These are phyloP conservation scores for Paracorniculantispora psalliotae DNA, from an alignment of 2,329 filamentous ascomycete genomes.

Conservation along the genomic window DNA sequence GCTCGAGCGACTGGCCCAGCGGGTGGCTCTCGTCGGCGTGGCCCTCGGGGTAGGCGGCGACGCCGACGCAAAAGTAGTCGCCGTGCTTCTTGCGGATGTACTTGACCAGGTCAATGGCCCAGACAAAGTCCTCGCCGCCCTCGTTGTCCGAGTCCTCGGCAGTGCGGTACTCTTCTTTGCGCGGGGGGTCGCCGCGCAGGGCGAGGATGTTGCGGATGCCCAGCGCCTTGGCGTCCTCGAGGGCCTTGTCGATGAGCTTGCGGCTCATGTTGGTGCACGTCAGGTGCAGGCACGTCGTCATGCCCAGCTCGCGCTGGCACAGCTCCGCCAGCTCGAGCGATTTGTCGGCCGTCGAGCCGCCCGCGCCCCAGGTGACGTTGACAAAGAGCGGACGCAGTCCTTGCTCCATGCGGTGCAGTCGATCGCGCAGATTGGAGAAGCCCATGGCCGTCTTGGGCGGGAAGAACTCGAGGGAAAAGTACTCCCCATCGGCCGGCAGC, in stretches of 20 bases:
- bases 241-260: constrained; percentile 75
- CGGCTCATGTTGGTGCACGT: constrained; percentile 98
- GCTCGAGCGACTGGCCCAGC: constrained; percentile 60
- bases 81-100: constrained; percentile 85
- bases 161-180: constrained; percentile 77
- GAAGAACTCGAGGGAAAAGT: constrained; percentile 99
- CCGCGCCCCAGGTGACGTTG: constrained; percentile 96
- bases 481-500: constrained; percentile 72
- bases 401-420: constrained; percentile 90
- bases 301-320: constrained; percentile 83
- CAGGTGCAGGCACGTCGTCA: constrained; percentile 92
- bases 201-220: constrained; percentile 94
- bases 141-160: constrained; percentile 53
- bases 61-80: constrained; percentile 94
- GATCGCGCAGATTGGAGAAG: constrained; percentile 86
- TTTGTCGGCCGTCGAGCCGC: constrained; percentile 84
- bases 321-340: constrained; percentile 92
- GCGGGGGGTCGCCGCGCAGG: constrained; percentile 82
- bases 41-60: constrained; percentile 92
- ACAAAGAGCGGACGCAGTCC: constrained; percentile 90
- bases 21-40: constrained; percentile 90
- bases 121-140: constrained; percentile 74
- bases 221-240: constrained; percentile 84
- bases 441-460: constrained; percentile 96
- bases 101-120: constrained; percentile 81